Evolutionary conservation across 1,284 basidiomycete species (phyloP), one percentile per base, ranked within the genome.

Genomic region (Coniophora puteana): DNA sequence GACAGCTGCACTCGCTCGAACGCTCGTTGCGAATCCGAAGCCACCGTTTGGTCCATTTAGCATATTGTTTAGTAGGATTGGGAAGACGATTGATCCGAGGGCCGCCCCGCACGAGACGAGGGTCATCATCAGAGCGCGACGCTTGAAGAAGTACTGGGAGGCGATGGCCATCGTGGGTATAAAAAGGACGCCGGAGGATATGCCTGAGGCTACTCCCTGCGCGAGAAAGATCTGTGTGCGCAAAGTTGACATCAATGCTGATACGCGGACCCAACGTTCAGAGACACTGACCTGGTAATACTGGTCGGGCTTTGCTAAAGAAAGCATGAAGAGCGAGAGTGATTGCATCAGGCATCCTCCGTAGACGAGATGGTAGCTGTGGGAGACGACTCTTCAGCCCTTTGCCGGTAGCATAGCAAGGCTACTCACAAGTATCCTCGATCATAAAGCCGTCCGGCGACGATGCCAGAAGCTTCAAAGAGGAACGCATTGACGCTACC

Each of bases 31-130:
- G 42, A 59, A 53, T 8, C 44, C 46, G n/a, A n/a, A n/a, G n/a
- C n/a, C n/a, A 27, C 58, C 61, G 2, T 57, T 18, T 8, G 42
- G 40, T 11, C 54, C 49, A 23, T 57, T 58, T 22, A 71, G 51
- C 1, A 65, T 41, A 28, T 64, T 57, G 46, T 71, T 71, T 31
- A 72, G 42, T 61, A 71, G 67, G 42, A 72, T 61, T 1, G 68
- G 51, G 18, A 57, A 48, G 3, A 46, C 37, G 17, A 62, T 42
- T 8, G 57, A 57, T 16, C 67, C 66, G 0, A 66, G 45, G 1
- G 61, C 43, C 2, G 45, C 52, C 3, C 67, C 66, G 5, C 57
- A 57, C 8, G 54, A 36, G 10, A 52, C 59, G 30, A 67, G 52
- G 7, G 60, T 47, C 57, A 65, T 59, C 22, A 54, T 51, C 8